Percentiles rank a stretch among this genome's conserved stretches.
Conservation (phyloP, 2,329 filamentous ascomycete species). For the Cytospora paraplurivora region DNA sequence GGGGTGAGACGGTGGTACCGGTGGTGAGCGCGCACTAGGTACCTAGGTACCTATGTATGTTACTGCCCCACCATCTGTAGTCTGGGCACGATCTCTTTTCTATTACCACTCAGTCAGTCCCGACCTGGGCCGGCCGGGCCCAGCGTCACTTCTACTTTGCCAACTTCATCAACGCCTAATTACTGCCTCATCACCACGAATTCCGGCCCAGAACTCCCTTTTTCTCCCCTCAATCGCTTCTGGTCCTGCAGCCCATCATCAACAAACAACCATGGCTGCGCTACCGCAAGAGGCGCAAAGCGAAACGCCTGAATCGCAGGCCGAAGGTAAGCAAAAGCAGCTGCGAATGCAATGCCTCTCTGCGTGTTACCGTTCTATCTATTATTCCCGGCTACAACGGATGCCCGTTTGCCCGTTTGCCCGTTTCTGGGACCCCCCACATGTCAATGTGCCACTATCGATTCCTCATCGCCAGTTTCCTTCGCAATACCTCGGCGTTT, state of each 20-base stretch:
- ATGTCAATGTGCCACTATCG: conserved; percentile 6
- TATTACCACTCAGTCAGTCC: conserved; percentile 14
- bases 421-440: conserved; percentile 3
- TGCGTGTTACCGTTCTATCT: background rate
- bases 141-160: conserved; percentile 25
- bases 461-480: conserved; percentile 5
- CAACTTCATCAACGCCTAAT: conserved; percentile 14
- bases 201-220: conserved; percentile 6
- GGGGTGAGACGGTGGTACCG: background rate
- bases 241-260: background rate
- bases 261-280: conserved; percentile 23
- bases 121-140: conserved; percentile 16
- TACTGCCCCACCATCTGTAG: background rate
- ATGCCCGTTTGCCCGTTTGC: conserved; percentile 21
- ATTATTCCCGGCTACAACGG: conserved; percentile 20
- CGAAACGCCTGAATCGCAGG: conserved; percentile 19
- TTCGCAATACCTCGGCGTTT: conserved; percentile 6
- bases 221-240: conserved; percentile 5
- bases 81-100: conserved; percentile 7
- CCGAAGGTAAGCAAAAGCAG: conserved; percentile 24
- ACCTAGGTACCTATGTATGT: background rate
- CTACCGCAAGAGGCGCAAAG: conserved; percentile 27
- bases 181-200: conserved; percentile 24
- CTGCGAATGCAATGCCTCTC: conserved; percentile 18
- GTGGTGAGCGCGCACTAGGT: no score